Evolutionary conservation across 805 yeast genomes (phyloP).

Genomic region (Lipomyces japonicus): DNA sequence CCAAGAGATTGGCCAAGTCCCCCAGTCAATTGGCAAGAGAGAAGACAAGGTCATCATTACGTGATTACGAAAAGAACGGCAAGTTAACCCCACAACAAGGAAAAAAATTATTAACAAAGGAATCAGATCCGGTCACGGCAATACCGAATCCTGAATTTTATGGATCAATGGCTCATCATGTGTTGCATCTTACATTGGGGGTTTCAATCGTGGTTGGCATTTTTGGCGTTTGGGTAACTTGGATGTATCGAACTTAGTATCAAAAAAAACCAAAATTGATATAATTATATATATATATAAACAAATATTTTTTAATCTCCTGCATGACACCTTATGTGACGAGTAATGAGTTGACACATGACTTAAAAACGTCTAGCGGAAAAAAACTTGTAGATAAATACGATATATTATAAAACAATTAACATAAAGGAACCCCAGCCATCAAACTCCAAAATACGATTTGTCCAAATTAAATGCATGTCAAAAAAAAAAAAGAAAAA

Average conservation of each 20-base stretch:
- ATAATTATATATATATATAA: too few species aligned
- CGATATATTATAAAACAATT: too few species aligned
- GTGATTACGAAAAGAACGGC: too few species aligned
- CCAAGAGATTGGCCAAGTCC: not conserved
- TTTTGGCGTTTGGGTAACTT: conserved; percentile 23
- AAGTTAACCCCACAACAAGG: not conserved
- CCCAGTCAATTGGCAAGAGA: not conserved
- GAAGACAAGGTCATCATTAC: not conserved
- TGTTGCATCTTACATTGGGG: conserved; percentile 8
- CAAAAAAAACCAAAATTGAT: not conserved
- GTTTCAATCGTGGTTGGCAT: conserved; percentile 23
- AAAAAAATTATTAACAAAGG: not conserved
- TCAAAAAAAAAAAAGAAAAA: too few species aligned
- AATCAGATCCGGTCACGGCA: not conserved
- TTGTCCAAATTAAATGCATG: too few species aligned
- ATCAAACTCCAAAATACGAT: too few species aligned
- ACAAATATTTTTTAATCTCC: too few species aligned
- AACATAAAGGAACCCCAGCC: too few species aligned
- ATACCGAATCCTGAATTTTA: conserved; percentile 1
- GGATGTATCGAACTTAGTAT: conserved; percentile 3
- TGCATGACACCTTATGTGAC: too few species aligned
- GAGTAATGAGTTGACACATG: too few species aligned
- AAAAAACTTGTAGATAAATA: too few species aligned
- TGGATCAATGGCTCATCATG: conserved; percentile 9
- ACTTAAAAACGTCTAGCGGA: too few species aligned